Percentiles rank a stretch among this genome's conserved stretches.
These are phyloP conservation scores for Erodium trifolium DNA, from an alignment of 441 rosid genomes.

Conservation along the genomic window DNA sequence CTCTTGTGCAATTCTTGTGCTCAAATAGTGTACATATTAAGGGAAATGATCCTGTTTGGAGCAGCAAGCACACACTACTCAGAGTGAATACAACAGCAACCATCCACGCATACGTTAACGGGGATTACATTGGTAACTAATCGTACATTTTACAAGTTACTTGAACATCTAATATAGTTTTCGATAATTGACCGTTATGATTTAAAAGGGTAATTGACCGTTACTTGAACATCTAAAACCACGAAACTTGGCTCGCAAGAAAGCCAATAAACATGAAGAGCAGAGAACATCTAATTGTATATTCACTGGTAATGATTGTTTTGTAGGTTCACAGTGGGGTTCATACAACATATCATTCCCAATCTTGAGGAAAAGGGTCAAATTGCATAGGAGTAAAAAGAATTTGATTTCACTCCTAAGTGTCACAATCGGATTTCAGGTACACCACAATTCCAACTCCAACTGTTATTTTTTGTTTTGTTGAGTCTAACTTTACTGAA, in stretches of 20 bases:
- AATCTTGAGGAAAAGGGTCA: conserved; percentile 28
- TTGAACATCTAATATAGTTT: too few species aligned
- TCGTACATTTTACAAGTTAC: too few species aligned
- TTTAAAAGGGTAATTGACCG: too few species aligned
- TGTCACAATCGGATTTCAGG: conserved; percentile 46
- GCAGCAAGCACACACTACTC: conserved; percentile 33
- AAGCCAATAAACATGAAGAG: too few species aligned
- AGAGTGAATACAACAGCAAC: conserved; percentile 34
- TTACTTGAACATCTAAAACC: too few species aligned
- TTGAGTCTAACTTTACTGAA: background rate
- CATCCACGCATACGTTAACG: conserved; percentile 55
- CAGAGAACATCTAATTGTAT: too few species aligned
- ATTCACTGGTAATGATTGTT: background rate
- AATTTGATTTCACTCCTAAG: conserved; percentile 52
- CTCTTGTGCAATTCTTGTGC: background rate
- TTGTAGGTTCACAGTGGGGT: conserved; percentile 41
- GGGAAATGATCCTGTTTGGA: conserved; percentile 30
- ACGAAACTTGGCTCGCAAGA: too few species aligned
- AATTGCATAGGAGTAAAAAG: conserved; percentile 30
- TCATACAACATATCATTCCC: conserved; percentile 23
- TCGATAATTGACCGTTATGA: too few species aligned
- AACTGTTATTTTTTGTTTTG: background rate
- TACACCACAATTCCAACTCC: too few species aligned
- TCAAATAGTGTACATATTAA: conserved; percentile 24
- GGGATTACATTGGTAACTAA: conserved; percentile 45